Percentiles rank a stretch among this genome's conserved stretches.
Conservation (phyloP, 1,139 yeast genomes). For the Scheffersomyces titani region DNA sequence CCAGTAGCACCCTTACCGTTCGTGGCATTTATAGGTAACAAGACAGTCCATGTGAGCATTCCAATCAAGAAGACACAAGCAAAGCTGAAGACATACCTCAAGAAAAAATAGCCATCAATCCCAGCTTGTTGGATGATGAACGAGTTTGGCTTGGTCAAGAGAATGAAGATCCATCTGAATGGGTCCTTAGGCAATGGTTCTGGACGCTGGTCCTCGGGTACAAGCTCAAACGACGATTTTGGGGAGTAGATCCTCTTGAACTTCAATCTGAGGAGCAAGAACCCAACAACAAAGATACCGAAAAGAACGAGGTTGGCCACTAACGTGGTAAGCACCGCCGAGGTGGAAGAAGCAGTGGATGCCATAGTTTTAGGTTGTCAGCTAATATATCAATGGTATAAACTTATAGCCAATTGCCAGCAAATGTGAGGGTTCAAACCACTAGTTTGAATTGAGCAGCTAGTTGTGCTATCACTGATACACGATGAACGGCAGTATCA, state of each 20-base stretch:
- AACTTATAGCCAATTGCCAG: neutral
- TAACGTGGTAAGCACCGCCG: constrained; percentile 63
- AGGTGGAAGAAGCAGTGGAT: constrained; percentile 53
- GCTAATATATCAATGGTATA: neutral
- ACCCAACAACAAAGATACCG: constrained; percentile 52
- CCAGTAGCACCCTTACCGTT: constrained; percentile 61
- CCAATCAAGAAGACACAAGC: constrained; percentile 43
- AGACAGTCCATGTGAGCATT: constrained; percentile 50
- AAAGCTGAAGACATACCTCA: constrained; percentile 56
- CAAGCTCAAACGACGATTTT: constrained; percentile 56
- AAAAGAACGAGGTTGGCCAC: constrained; percentile 57
- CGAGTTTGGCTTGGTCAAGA: constrained; percentile 61
- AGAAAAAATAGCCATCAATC: constrained; percentile 70
- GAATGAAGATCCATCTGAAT: constrained; percentile 59
- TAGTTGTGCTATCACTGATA: neutral
- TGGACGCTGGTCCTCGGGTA: constrained; percentile 62
- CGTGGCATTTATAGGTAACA: constrained; percentile 66
- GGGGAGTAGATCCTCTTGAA: constrained; percentile 70
- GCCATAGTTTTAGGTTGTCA: constrained; percentile 11
- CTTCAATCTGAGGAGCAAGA: constrained; percentile 54
- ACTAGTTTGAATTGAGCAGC: neutral
- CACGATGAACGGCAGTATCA: neutral
- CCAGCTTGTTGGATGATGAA: constrained; percentile 74
- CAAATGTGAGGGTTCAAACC: neutral
- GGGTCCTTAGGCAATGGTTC: constrained; percentile 65